Conservation (phyloP, 345 rosid species). For the Eucalyptus pauciflora region DNA sequence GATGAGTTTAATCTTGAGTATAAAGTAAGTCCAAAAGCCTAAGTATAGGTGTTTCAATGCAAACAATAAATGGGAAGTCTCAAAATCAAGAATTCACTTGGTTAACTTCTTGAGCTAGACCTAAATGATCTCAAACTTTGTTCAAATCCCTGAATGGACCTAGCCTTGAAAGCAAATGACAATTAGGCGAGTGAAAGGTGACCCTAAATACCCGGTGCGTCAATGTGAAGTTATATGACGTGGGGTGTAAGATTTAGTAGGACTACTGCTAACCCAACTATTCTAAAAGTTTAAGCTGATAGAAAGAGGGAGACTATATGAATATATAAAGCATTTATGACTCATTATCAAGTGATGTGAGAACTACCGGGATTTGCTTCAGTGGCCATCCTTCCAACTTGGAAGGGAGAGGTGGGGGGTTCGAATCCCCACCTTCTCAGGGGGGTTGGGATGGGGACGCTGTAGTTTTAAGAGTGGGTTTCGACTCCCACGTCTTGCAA, state of each 20-base stretch:
- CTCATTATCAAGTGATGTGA: not conserved
- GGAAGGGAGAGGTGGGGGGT: no score
- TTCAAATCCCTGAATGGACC: not conserved
- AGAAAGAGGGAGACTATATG: no score
- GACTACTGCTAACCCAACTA: accelerated
- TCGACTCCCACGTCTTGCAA: no score
- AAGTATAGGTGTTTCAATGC: not conserved
- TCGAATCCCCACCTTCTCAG: no score
- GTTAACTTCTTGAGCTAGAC: not conserved
- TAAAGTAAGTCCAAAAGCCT: not conserved
- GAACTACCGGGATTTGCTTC: no score
- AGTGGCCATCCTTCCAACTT: no score
- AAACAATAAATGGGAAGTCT: not conserved
- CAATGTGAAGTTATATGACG: not conserved
- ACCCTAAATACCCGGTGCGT: not conserved
- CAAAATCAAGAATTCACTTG: not conserved
- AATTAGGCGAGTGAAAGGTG: not conserved
- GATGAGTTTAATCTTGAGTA: not conserved
- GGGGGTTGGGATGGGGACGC: no score
- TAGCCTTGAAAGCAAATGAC: not conserved
- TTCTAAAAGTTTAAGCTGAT: not conserved
- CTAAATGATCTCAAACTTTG: not conserved
- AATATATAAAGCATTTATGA: not conserved
- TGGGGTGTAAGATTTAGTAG: not conserved
- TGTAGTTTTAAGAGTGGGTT: no score